phyloP scores from a whole-genome alignment of 768 basidiomycete genomes.

The Pleurotus giganteus region DNA sequence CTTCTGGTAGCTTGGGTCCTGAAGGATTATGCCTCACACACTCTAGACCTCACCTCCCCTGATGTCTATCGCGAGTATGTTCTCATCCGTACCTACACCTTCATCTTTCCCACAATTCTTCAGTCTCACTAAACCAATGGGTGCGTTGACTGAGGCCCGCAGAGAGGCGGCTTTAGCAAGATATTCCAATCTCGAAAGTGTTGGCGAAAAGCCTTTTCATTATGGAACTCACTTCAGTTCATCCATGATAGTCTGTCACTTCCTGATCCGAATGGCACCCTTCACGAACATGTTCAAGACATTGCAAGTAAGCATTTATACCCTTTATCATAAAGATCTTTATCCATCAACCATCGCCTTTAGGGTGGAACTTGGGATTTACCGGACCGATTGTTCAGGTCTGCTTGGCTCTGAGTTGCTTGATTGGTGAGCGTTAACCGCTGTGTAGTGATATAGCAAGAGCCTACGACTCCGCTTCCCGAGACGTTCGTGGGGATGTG shows the following conservation, averaged over 20 bases:
- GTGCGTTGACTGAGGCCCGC: conserved; percentile 74
- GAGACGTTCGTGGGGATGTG: conserved; percentile 88
- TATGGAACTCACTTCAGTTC: conserved; percentile 96
- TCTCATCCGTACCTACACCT: background rate
- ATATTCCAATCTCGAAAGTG: conserved; percentile 72
- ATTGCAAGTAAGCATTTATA: conserved; percentile 41
- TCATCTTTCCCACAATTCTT: background rate
- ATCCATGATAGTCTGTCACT: conserved; percentile 97
- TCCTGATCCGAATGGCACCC: conserved; percentile 83
- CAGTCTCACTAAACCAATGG: conserved; percentile 88
- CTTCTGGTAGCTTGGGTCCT: conserved; percentile 79
- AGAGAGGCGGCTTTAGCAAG: conserved; percentile 73
- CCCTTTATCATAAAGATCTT: background rate
- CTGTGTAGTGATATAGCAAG: conserved; percentile 65
- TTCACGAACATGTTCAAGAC: conserved; percentile 97
- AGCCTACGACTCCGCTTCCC: conserved; percentile 81
- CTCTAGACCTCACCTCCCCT: conserved; percentile 60
- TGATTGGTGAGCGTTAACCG: background rate
- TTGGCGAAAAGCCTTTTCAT: conserved; percentile 86
- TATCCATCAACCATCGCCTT: background rate
- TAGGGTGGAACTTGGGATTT: conserved; percentile 91
- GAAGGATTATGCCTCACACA: conserved; percentile 75
- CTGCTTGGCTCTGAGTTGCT: conserved; percentile 11
- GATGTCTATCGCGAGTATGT: conserved; percentile 73
- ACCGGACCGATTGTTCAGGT: conserved; percentile 84